Base-by-base conservation (phyloP, 208 protist genomes). In the Angomonas deanei region DNA sequence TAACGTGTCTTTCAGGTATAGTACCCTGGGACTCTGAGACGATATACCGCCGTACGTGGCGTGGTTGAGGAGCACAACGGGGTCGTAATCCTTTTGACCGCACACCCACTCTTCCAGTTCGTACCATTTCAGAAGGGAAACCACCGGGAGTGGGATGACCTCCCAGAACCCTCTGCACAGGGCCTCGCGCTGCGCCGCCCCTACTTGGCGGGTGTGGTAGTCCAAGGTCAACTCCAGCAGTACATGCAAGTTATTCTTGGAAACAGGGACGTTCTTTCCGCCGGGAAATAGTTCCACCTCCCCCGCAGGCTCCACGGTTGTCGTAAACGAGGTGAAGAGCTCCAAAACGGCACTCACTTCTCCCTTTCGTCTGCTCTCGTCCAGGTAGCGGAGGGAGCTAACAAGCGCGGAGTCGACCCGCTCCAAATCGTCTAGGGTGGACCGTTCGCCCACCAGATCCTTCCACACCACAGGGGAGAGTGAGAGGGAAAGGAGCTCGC, bases 391-490 rank as follows among this genome's bases (percentile, higher is more conserved):
- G 5, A 92, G 75, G 1, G 86, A 82, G 53, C 88, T 69, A 32
- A 78, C 36, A 23, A 83, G 64, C 3, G 80, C 56, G 23, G 58
- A 55, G 64, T 96, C 90, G 3, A 83, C 53, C 23, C 75, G 72
- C 24, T 63, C 77, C 47, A 96, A 56, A 62, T 96, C 90, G 8
- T 59, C 33, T 26, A 66, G 66, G 53, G 77, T 72, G 8, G 77
- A 66, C 3, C 21, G 42, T 5, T 74, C 82, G n/a, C 88, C 88
- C 2, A 97, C 83, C 1, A 98, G 68, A 26, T 50, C 54, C 78
- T 97, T 97, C 94, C 94, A 98, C 33, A 98, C 61, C 6, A 80
- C 55, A 28, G 86, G 86, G 24, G 96, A 82, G 27, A 98, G 74
- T 66, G 94, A 95, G 28, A 98, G 74, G 1, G 94, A 77, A 10